phyloP scores from a whole-genome alignment of 2,329 filamentous ascomycete genomes.

The Cladophialophora chaetospira region DNA sequence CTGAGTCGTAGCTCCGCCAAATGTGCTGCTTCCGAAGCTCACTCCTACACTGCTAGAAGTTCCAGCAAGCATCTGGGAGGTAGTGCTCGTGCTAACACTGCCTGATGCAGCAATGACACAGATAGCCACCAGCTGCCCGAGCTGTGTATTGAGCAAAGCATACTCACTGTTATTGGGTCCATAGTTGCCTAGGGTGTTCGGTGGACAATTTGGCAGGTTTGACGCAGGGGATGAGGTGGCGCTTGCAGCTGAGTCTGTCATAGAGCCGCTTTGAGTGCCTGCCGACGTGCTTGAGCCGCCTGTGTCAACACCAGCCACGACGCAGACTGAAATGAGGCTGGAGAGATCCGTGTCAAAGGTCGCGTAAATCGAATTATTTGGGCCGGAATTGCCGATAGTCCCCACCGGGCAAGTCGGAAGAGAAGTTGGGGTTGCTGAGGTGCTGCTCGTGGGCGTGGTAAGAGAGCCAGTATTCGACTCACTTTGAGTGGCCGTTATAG shows the following conservation, averaged over 20 bases:
- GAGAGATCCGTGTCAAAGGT: background rate
- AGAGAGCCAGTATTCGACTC: background rate
- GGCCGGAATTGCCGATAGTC: background rate
- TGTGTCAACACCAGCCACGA: background rate
- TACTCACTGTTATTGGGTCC: background rate
- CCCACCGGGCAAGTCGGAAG: background rate
- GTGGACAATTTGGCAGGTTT: background rate
- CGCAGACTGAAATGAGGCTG: background rate
- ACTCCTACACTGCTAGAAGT: no score
- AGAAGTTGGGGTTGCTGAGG: background rate
- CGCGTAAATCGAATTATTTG: background rate
- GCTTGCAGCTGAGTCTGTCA: background rate
- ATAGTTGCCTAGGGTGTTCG: background rate
- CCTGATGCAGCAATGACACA: background rate
- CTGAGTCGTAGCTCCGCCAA: background rate
- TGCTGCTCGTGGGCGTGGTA: background rate
- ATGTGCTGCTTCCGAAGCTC: no score
- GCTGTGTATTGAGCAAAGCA: background rate
- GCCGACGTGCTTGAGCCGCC: background rate
- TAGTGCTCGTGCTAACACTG: background rate
- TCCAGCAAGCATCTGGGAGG: background rate
- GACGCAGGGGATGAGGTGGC: background rate
- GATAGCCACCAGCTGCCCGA: background rate
- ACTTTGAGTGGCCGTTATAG: background rate
- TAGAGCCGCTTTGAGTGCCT: background rate